A percentile compares a stretch with the other conserved stretches of the same genome.
Evolutionary conservation across 345 rosid species (phyloP).

Genomic region (Nephelium lappaceum): DNA sequence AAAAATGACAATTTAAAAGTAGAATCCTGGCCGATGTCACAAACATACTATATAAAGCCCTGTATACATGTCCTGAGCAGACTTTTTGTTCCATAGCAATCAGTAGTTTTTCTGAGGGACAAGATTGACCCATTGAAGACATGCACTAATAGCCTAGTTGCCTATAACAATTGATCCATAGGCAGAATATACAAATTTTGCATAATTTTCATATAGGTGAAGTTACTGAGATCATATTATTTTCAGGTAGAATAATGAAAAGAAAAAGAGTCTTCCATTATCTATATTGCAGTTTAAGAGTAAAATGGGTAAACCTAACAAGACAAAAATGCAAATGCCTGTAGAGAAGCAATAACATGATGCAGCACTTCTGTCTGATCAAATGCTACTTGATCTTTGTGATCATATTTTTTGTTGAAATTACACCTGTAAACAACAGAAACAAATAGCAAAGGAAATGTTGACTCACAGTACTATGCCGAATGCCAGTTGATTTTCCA

Average conservation of each 20-base stretch:
- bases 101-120: not conserved
- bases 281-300: not conserved
- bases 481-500: constrained; percentile 91
- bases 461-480: constrained; percentile 82
- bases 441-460: constrained; percentile 11
- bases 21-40: not conserved
- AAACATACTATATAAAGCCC: not conserved
- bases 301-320: not conserved
- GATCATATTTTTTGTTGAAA: not conserved
- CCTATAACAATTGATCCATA: not conserved
- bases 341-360: not conserved
- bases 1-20: constrained; percentile 3
- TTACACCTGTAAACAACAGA: not conserved
- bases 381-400: not conserved
- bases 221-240: not conserved
- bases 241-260: not conserved
- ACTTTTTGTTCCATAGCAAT: not conserved
- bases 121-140: constrained; percentile 5
- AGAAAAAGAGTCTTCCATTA: not conserved
- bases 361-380: not conserved
- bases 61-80: not conserved
- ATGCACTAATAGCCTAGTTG: not conserved
- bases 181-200: not conserved
- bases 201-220: not conserved
- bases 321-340: not conserved